Evolutionary conservation across 257 asterid species (phyloP).

Genomic region (Ilex asprella): DNA sequence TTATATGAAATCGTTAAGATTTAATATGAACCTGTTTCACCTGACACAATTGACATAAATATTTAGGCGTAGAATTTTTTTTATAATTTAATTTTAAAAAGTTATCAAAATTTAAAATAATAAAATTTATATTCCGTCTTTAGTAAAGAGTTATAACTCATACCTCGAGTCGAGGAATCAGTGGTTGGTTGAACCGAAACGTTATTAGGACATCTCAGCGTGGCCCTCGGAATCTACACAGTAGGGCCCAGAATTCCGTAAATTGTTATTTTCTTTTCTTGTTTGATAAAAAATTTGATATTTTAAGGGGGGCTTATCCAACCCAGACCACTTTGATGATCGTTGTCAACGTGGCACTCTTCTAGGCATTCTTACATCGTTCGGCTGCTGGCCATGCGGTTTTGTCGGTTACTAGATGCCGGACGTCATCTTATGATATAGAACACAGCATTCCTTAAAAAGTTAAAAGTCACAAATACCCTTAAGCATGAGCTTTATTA

Average conservation of each 20-base stretch:
- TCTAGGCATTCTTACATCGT: conserved; percentile 5
- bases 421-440: conserved; percentile 15
- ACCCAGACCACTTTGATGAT: conserved; percentile 18
- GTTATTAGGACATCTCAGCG: too few relatives aligned
- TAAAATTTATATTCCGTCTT: too few relatives aligned
- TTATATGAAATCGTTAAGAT: too few relatives aligned
- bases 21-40: too few relatives aligned
- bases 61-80: too few relatives aligned
- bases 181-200: too few relatives aligned
- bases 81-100: too few relatives aligned
- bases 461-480: conserved; percentile 29
- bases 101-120: too few relatives aligned
- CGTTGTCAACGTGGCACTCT: conserved; percentile 35
- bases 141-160: too few relatives aligned
- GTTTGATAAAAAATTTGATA: conserved; percentile 8
- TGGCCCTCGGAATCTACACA: not conserved
- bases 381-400: conserved; percentile 23
- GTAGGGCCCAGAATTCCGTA: conserved; percentile 9
- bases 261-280: not conserved
- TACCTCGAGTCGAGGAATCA: too few relatives aligned
- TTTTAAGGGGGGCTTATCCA: conserved; percentile 34
- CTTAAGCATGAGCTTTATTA: conserved; percentile 12
- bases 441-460: not conserved
- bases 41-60: too few relatives aligned
- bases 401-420: conserved; percentile 10